These are phyloP conservation scores for Microcos paniculata DNA, from an alignment of 345 rosid species.

Conservation along the genomic window DNA sequence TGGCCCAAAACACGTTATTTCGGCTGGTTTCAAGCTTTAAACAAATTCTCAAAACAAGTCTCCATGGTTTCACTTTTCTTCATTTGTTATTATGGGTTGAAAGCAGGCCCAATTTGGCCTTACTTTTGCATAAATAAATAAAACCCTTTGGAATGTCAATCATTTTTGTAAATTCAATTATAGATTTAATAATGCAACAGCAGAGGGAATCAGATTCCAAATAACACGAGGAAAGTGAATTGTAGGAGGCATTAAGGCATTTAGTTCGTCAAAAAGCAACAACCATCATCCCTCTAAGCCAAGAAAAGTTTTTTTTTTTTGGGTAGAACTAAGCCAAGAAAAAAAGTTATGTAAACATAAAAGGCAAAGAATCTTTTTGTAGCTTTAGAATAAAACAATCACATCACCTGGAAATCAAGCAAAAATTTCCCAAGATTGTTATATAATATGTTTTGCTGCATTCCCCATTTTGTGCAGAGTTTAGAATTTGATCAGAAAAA, in stretches of 20 bases:
- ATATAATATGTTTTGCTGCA: neutral
- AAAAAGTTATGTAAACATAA: slow-evolving; percentile 24
- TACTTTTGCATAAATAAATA: too few species aligned
- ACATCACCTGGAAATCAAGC: slow-evolving; percentile 7
- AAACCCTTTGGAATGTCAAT: too few species aligned
- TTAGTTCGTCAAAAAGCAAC: slow-evolving; percentile 47
- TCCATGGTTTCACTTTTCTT: neutral
- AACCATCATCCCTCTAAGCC: slow-evolving; percentile 29
- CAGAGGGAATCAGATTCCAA: slow-evolving; percentile 37
- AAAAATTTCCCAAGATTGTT: slow-evolving; percentile 11
- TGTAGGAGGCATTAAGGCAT: slow-evolving; percentile 6
- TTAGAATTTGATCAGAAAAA: slow-evolving; percentile 18
- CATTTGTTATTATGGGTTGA: too few species aligned
- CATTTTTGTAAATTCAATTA: too few species aligned
- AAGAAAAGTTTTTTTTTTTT: too few species aligned
- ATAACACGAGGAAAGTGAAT: slow-evolving; percentile 11
- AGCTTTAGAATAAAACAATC: slow-evolving; percentile 11
- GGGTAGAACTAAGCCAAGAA: slow-evolving; percentile 39
- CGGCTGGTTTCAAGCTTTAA: neutral
- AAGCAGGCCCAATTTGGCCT: too few species aligned
- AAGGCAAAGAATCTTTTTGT: slow-evolving; percentile 39
- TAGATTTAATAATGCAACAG: too few species aligned
- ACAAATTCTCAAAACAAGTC: neutral
- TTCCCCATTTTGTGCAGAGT: neutral
- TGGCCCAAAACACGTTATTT: too few species aligned